Conservation (phyloP, 2,329 filamentous ascomycete genomes). For the Sporothrix brasiliensis region DNA sequence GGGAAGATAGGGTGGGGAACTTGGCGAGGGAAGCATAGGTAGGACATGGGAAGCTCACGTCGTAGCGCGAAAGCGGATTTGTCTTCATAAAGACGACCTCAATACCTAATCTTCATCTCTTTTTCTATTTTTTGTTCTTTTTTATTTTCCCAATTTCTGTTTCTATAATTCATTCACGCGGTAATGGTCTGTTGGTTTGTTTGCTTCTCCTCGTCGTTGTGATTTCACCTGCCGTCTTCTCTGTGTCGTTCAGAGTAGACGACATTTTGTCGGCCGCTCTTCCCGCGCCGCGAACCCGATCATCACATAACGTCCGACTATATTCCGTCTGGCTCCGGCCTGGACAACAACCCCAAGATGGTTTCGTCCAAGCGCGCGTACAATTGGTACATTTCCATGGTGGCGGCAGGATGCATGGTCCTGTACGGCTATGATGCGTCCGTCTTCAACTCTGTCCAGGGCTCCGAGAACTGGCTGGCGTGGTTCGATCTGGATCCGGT, state of each 20-base stretch:
- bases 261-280: not conserved
- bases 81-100: slow-evolving; percentile 4
- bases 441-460: slow-evolving; percentile 72
- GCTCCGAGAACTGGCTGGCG: slow-evolving; percentile 65
- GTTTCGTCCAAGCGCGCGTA: slow-evolving; percentile 38
- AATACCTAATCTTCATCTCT: not conserved
- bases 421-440: slow-evolving; percentile 75
- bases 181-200: too few species aligned
- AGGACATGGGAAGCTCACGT: not conserved
- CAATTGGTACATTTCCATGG: slow-evolving; percentile 63
- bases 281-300: not conserved
- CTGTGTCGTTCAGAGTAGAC: not conserved
- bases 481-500: slow-evolving; percentile 59
- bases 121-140: not conserved
- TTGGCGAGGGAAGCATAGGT: too few species aligned
- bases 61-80: not conserved
- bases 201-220: not conserved
- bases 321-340: not conserved
- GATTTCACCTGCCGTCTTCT: not conserved
- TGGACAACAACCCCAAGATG: slow-evolving; percentile 36
- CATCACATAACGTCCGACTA: not conserved
- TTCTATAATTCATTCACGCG: too few species aligned
- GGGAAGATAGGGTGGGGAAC: not conserved
- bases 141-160: not conserved
- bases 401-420: slow-evolving; percentile 74